Percentiles rank a stretch among this genome's conserved stretches.
Conservation (phyloP, 169 alveolate species). For the Cryptosporidium parvum region DNA sequence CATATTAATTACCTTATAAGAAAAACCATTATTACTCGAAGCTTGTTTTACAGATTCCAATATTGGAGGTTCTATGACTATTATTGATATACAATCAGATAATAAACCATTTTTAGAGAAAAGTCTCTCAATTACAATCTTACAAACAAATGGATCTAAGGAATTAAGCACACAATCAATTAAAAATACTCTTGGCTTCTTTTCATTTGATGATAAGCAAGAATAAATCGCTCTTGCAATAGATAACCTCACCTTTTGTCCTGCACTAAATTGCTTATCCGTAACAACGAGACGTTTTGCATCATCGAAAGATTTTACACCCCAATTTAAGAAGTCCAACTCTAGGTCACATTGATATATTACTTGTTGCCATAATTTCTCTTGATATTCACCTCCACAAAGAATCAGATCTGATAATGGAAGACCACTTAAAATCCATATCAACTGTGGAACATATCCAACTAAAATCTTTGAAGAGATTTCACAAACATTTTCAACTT, state of each 20-base stretch:
- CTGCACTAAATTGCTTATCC: constrained; percentile 63
- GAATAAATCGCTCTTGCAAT: constrained; percentile 65
- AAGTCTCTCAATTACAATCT: constrained; percentile 35
- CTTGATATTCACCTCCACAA: constrained; percentile 29
- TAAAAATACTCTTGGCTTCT: constrained; percentile 19
- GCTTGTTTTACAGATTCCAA: constrained; percentile 18
- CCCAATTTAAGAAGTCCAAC: constrained; percentile 53
- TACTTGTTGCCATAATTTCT: constrained; percentile 29
- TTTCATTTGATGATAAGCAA: background rate
- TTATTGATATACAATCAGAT: background rate
- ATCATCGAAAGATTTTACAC: constrained; percentile 35
- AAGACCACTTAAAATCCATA: constrained; percentile 55
- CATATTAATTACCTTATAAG: constrained; percentile 16
- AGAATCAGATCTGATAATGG: constrained; percentile 37
- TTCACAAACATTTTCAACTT: background rate
- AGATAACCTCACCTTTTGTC: constrained; percentile 63
- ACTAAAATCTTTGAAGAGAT: background rate
- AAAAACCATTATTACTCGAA: constrained; percentile 2
- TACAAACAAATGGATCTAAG: constrained; percentile 65
- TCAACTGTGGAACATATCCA: constrained; percentile 39
- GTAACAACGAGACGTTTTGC: constrained; percentile 32
- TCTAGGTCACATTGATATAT: constrained; percentile 52
- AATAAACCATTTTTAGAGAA: constrained; percentile 36
- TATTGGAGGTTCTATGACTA: constrained; percentile 64
- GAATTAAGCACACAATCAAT: constrained; percentile 53